A percentile compares a stretch with the other conserved stretches of the same genome.
Conservation (phyloP, 768 basidiomycete species). For the Termitomyces sp. region DNA sequence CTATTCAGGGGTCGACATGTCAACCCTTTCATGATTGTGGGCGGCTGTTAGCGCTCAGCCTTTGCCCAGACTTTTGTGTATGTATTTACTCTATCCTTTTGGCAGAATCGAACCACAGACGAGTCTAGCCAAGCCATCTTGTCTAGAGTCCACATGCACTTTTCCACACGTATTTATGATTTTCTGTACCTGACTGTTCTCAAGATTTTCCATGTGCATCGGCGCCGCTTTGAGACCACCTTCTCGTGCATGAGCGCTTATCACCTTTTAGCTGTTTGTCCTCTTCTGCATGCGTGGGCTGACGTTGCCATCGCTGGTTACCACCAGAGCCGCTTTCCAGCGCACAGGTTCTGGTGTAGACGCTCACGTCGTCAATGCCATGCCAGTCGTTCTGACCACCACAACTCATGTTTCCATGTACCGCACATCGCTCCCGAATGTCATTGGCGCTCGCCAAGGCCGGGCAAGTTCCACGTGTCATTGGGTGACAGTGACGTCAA, state of each 20-base stretch:
- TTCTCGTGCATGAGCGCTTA: conserved; percentile 13
- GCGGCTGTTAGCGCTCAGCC: conserved; percentile 43
- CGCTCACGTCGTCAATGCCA: conserved; percentile 55
- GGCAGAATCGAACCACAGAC: conserved; percentile 66
- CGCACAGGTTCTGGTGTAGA: conserved; percentile 59
- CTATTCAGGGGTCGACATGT: conserved; percentile 34
- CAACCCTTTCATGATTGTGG: conserved; percentile 45
- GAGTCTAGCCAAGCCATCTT: conserved; percentile 59
- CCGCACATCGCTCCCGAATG: conserved; percentile 43
- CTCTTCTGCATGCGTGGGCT: not conserved
- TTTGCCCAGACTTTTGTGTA: conserved; percentile 60
- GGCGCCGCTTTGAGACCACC: conserved; percentile 39
- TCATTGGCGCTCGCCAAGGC: conserved; percentile 54
- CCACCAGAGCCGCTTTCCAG: conserved; percentile 45
- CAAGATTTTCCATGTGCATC: conserved; percentile 55
- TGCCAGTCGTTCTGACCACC: conserved; percentile 60
- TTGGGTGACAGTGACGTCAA: conserved; percentile 31
- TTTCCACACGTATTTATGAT: conserved; percentile 51
- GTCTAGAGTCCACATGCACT: conserved; percentile 57
- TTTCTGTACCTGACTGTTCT: conserved; percentile 63
- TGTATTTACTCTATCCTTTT: conserved; percentile 58
- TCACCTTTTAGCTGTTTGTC: not conserved
- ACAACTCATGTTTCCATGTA: conserved; percentile 32
- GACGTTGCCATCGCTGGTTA: conserved; percentile 51
- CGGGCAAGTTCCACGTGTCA: conserved; percentile 56